These are phyloP conservation scores for Calocybe indica DNA, from an alignment of 768 basidiomycete species.

Conservation along the genomic window DNA sequence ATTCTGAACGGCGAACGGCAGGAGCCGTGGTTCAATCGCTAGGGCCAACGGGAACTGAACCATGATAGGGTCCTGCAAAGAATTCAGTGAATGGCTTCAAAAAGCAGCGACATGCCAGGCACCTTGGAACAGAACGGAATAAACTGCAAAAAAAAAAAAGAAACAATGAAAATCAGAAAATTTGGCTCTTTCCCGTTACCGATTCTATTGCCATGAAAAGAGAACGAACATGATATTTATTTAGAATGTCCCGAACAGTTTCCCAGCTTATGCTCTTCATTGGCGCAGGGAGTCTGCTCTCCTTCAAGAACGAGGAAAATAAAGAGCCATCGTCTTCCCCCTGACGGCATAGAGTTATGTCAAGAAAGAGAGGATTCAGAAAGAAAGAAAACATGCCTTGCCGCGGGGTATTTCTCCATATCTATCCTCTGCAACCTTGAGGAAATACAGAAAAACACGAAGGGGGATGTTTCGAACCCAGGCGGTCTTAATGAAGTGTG, in stretches of 20 bases:
- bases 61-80: conserved; percentile 67
- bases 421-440: conserved; percentile 48
- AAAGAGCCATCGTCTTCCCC: conserved; percentile 71
- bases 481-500: conserved; percentile 67
- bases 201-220: conserved; percentile 4
- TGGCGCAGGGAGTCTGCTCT: conserved; percentile 58
- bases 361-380: neutral
- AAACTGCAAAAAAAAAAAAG: conserved; percentile 40
- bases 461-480: conserved; percentile 69
- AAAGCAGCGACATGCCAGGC: conserved; percentile 11
- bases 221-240: conserved; percentile 58
- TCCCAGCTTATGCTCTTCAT: conserved; percentile 59
- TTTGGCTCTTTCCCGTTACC: no score
- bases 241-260: conserved; percentile 56
- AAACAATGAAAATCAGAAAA: neutral
- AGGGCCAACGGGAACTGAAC: conserved; percentile 70
- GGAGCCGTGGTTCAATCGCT: conserved; percentile 69
- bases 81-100: conserved; percentile 6
- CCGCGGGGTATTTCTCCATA: conserved; percentile 64
- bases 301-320: conserved; percentile 61
- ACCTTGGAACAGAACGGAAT: conserved; percentile 75
- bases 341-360: conserved; percentile 19
- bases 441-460: conserved; percentile 56
- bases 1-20: conserved; percentile 66
- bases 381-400: conserved; percentile 30